Percentiles rank a stretch among this genome's conserved stretches.
Evolutionary conservation across 129 eudicot species (phyloP).

Genomic region (Cynara cardunculus): DNA sequence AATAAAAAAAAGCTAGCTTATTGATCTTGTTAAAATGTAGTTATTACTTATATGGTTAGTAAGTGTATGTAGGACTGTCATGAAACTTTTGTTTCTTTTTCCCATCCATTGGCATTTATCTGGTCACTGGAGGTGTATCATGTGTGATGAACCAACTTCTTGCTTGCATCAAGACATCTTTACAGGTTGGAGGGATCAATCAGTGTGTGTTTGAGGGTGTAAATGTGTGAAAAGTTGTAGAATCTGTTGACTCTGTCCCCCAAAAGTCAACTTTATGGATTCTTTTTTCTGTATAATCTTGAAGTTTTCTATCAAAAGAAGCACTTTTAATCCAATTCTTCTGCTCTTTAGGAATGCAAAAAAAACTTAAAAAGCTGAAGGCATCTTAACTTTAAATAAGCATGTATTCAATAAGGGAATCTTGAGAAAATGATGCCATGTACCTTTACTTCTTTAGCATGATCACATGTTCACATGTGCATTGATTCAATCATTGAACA

Average conservation of each 20-base stretch:
- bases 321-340: background rate
- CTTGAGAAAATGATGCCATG: constrained; percentile 5
- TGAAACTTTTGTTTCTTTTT: constrained; percentile 16
- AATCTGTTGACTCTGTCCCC: background rate
- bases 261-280: background rate
- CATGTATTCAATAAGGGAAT: constrained; percentile 2
- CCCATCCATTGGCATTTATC: background rate
- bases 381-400: background rate
- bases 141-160: constrained; percentile 36
- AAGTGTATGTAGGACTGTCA: constrained; percentile 23
- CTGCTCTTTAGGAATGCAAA: background rate
- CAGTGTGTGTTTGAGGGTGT: constrained; percentile 16
- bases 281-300: background rate
- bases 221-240: constrained; percentile 11
- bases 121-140: constrained; percentile 13
- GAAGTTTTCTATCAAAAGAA: background rate
- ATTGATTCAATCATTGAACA: constrained; percentile 8
- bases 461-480: background rate
- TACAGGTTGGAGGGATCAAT: constrained; percentile 4
- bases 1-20: background rate
- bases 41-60: constrained; percentile 2
- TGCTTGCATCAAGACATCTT: background rate
- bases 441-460: background rate
- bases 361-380: background rate
- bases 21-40: background rate